Percentiles rank a stretch among this genome's conserved stretches.
Conservation (phyloP, 305 asterid genomes). For the Rubia balearica region DNA sequence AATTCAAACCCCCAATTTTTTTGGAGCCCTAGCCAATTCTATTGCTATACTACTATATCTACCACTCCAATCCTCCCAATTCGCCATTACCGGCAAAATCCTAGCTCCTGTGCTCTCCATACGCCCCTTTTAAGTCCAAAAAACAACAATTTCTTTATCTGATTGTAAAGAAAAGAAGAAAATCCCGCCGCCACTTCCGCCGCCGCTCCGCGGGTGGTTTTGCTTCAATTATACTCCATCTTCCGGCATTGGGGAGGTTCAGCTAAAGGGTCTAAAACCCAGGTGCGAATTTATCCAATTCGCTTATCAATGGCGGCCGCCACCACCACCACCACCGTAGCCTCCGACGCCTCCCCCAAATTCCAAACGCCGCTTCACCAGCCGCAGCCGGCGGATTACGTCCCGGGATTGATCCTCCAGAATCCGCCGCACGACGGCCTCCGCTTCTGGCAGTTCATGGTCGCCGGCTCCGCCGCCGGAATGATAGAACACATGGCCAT, state of each 20-base stretch:
- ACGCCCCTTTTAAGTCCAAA: neutral
- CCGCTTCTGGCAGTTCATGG: conserved; percentile 82
- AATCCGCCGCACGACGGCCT: conserved; percentile 67
- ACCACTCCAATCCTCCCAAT: neutral
- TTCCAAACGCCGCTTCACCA: conserved; percentile 45
- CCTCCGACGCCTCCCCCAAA: conserved; percentile 54
- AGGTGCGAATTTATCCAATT: neutral
- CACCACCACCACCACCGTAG: conserved; percentile 46
- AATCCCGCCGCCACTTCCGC: neutral
- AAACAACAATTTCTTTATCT: neutral
- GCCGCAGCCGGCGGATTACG: conserved; percentile 22
- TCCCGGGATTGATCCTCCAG: conserved; percentile 25
- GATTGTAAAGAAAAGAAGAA: neutral
- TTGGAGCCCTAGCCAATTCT: conserved; percentile 9
- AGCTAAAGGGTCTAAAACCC: neutral
- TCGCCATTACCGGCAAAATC: neutral
- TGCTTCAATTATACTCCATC: neutral
- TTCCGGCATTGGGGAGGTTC: neutral
- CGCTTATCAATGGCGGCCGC: conserved; percentile 16
- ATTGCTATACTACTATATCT: neutral
- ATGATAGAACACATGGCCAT: conserved; percentile 95
- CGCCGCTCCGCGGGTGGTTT: neutral
- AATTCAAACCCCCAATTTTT: conserved; percentile 3
- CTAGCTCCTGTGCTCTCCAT: neutral
- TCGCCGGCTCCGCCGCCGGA: conserved; percentile 87